Conservation (phyloP, 441 rosid genomes). For the Corymbia citriodora region DNA sequence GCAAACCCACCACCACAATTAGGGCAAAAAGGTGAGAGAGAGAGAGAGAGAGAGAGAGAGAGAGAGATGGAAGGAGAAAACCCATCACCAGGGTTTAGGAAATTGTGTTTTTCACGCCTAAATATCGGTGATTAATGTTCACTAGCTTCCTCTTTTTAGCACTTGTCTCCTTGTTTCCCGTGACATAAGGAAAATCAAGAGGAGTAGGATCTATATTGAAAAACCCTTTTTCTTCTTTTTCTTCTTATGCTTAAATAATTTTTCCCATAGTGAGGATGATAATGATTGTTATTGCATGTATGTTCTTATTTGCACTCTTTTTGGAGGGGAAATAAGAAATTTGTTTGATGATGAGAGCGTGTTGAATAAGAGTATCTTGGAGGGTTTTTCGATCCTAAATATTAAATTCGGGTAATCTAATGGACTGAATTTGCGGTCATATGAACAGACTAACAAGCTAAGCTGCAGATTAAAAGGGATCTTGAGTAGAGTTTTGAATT, state of each 20-base stretch:
- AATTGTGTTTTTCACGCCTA: neutral
- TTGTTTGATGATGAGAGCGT: neutral
- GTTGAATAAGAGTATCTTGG: neutral
- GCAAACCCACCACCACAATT: neutral
- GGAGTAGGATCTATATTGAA: neutral
- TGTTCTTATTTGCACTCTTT: neutral
- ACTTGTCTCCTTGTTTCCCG: neutral
- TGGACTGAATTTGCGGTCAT: neutral
- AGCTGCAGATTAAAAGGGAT: neutral
- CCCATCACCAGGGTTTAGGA: neutral
- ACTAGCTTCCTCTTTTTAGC: neutral
- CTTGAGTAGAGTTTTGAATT: constrained; percentile 5
- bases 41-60: neutral
- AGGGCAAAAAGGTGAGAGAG: neutral
- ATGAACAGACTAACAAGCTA: neutral
- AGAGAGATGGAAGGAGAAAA: neutral
- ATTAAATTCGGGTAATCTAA: neutral
- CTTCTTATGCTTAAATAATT: neutral
- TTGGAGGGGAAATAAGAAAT: neutral
- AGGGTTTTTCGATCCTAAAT: neutral
- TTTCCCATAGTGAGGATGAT: neutral
- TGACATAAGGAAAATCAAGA: neutral
- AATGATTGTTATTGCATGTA: neutral
- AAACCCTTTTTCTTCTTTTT: neutral
- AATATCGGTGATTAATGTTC: neutral